These are phyloP conservation scores for Cladophialophora yegresii DNA, from an alignment of 2,329 filamentous ascomycete species.

Conservation along the genomic window DNA sequence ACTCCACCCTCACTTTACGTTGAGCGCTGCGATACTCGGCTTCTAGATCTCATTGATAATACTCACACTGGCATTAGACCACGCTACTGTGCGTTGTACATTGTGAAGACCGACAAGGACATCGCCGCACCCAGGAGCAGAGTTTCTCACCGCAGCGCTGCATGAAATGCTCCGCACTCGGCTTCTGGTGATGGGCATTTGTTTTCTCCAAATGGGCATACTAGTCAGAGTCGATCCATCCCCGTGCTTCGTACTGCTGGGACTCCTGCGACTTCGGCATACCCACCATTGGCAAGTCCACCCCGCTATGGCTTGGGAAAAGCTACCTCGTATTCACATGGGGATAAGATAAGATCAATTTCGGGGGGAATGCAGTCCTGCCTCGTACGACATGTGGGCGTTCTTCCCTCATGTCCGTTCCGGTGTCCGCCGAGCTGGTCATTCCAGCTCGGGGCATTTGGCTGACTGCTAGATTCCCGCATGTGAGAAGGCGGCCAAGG, in stretches of 20 bases:
- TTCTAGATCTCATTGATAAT: background rate
- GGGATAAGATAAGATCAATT: slow-evolving; percentile 18
- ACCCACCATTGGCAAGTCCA: background rate
- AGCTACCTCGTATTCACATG: slow-evolving; percentile 1
- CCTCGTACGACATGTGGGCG: background rate
- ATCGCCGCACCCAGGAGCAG: background rate
- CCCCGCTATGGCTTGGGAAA: background rate
- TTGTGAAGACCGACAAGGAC: background rate
- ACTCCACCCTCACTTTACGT: background rate
- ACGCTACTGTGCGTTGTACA: background rate
- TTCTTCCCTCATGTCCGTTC: background rate
- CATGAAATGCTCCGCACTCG: slow-evolving; percentile 7
- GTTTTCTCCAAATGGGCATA: slow-evolving; percentile 12
- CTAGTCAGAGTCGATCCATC: background rate
- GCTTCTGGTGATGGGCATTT: background rate
- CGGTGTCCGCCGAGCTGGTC: background rate
- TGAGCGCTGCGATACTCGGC: background rate
- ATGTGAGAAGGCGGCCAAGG: background rate
- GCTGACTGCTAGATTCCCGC: background rate
- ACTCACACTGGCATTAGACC: background rate
- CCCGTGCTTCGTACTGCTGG: slow-evolving; percentile 9
- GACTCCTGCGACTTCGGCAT: slow-evolving; percentile 12
- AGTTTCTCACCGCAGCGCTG: background rate
- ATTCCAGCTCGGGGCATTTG: no score
- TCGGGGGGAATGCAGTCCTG: background rate